Evolutionary conservation across 2,329 filamentous ascomycete species (phyloP).

Genomic region (Colletotrichum zoysiae): DNA sequence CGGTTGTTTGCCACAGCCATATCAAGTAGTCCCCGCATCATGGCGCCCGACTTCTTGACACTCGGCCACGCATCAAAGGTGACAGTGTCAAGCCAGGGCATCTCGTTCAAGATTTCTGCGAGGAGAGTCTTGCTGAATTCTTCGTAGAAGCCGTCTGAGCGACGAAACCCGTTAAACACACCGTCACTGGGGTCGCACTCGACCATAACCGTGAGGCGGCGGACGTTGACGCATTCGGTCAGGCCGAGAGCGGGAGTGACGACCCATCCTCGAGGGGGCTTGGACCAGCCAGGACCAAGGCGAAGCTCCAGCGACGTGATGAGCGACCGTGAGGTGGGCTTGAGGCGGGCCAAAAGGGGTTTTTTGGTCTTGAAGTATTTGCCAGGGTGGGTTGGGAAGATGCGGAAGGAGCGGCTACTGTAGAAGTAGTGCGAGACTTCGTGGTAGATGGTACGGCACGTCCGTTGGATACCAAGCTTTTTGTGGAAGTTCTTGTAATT

Average conservation of each 20-base stretch:
- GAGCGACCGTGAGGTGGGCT: conserved; percentile 68
- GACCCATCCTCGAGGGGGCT: conserved; percentile 78
- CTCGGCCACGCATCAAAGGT: conserved; percentile 78
- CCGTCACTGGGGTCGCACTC: conserved; percentile 78
- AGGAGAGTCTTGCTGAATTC: conserved; percentile 72
- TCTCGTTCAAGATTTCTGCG: conserved; percentile 64
- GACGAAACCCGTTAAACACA: conserved; percentile 76
- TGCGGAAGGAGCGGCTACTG: conserved; percentile 69
- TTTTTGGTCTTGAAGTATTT: conserved; percentile 80
- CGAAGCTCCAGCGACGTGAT: conserved; percentile 77
- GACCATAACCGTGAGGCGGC: conserved; percentile 74
- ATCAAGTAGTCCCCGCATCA: conserved; percentile 72
- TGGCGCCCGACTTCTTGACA: conserved; percentile 73
- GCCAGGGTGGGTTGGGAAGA: conserved; percentile 75
- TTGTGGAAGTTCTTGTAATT: conserved; percentile 74
- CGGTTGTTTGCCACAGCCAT: conserved; percentile 62
- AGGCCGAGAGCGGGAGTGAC: conserved; percentile 75
- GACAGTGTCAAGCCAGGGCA: conserved; percentile 69
- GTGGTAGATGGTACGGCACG: conserved; percentile 69
- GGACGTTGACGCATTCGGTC: conserved; percentile 69
- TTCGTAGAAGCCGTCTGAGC: conserved; percentile 77
- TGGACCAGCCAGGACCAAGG: conserved; percentile 79
- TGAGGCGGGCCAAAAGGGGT: conserved; percentile 76
- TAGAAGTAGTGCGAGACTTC: conserved; percentile 78
- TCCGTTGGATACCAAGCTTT: conserved; percentile 71